Base-by-base conservation (phyloP, 2,329 filamentous ascomycete genomes). In the Colletotrichum sublineola region DNA sequence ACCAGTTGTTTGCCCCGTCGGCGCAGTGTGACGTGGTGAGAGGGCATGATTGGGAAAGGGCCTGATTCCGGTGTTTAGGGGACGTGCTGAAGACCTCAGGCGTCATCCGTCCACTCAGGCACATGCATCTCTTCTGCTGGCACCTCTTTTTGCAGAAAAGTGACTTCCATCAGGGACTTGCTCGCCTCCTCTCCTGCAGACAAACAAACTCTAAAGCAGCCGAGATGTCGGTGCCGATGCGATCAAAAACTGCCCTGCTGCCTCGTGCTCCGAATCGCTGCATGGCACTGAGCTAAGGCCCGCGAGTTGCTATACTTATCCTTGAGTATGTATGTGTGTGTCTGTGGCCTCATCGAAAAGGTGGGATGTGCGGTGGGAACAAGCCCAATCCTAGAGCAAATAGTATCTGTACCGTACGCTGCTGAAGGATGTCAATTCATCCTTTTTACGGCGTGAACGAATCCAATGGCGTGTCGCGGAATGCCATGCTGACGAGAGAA, bases 171-270 rank as follows among this genome's bases (percentile, higher is more conserved):
- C 20, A 24, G n/a, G 20, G 8, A 12, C 9, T 20, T 53, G 48
- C 46, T 55, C 53, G 53, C 55, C 42, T 44, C 55, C 52, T 64
- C 53, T 55, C 55, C 52, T 64, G 62, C 62, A 65, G 66, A 56
- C 40, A 63, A 12, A 20, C 33, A 62, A 73, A 73, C 70, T 65
- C 60, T 70, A 73, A 73, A 73, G 60, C 66, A 44, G 66, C 61
- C 50, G 55, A 70, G 56, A 69, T 68, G 70, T 48, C 55, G 38
- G 46, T 69, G 69, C 63, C 56, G 36, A 66, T 40, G 33, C 55
- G 20, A 12, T 15, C 62, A 7, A 52, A 50, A 33, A 56, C 56
- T 33, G 20, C 31, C 24, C 15, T 8, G n/a, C 44, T 63, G 33
- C 29, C 44, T 63, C 31, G 24, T 40, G 44, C n/a, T 40, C 44